phyloP scores from a whole-genome alignment of 108 stramenopile species.

The Mayamaea pseudoterrestris region DNA sequence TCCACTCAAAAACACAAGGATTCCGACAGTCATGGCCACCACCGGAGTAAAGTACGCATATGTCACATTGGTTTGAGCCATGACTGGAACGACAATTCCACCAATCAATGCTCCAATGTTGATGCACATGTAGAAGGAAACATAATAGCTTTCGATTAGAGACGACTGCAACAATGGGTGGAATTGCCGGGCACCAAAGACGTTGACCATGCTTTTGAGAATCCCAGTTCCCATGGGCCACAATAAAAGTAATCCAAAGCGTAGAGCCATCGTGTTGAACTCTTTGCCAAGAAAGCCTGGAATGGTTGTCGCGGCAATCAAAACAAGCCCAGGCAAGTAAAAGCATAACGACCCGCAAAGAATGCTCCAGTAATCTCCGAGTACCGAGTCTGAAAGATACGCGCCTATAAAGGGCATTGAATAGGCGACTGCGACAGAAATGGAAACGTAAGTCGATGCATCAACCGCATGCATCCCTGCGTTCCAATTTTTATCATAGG shows the following conservation, averaged over 20 bases:
- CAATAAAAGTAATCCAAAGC: constrained; percentile 39
- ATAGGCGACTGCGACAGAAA: constrained; percentile 72
- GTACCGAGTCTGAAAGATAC: constrained; percentile 49
- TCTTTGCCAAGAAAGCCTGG: constrained; percentile 44
- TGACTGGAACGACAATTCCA: constrained; percentile 58
- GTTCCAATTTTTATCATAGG: constrained; percentile 63
- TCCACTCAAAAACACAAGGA: constrained; percentile 43
- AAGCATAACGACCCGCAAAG: constrained; percentile 42
- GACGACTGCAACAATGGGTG: constrained; percentile 72
- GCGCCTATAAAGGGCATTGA: constrained; percentile 76
- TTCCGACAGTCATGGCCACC: constrained; percentile 40
- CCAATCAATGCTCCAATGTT: constrained; percentile 78
- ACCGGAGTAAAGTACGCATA: constrained; percentile 72
- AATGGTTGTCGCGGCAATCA: constrained; percentile 58
- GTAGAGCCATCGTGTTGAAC: constrained; percentile 39
- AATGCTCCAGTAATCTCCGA: constrained; percentile 69
- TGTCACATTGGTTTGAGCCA: constrained; percentile 61
- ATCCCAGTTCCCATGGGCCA: constrained; percentile 79
- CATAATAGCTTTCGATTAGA: constrained; percentile 69
- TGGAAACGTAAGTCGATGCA: constrained; percentile 61
- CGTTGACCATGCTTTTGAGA: constrained; percentile 73
- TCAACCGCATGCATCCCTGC: constrained; percentile 46
- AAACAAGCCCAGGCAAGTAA: constrained; percentile 61
- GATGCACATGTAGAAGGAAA: constrained; percentile 84
- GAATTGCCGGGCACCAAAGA: constrained; percentile 82